Conservation (phyloP, 1,139 yeast species). For the Diutina pseudorugosa region DNA sequence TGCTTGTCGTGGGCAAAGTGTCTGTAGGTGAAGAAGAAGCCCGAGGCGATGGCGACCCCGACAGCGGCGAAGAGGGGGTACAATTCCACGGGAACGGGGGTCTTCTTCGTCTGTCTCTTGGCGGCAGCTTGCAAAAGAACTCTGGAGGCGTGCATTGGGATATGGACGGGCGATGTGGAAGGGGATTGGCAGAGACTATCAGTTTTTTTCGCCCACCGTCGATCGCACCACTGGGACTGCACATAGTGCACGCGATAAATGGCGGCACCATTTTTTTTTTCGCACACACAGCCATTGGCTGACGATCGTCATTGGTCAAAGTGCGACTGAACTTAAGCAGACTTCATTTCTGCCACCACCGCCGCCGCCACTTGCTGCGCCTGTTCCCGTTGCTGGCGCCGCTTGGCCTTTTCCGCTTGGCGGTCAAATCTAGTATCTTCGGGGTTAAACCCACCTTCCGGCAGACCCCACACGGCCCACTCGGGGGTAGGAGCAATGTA, state of each 20-base stretch:
- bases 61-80: constrained; percentile 55
- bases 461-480: constrained; percentile 87
- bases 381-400: constrained; percentile 28
- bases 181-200: neutral
- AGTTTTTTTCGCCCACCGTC: neutral
- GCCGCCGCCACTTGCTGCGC: neutral
- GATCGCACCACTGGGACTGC: neutral
- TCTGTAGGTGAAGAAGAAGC: constrained; percentile 58
- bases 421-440: constrained; percentile 60
- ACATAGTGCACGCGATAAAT: neutral
- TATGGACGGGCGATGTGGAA: constrained; percentile 11
- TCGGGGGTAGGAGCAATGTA: constrained; percentile 72
- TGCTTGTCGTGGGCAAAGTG: constrained; percentile 56
- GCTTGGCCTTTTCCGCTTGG: constrained; percentile 50
- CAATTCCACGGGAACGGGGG: constrained; percentile 56
- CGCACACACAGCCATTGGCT: neutral
- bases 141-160: constrained; percentile 52
- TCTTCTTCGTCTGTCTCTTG: constrained; percentile 18
- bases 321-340: neutral
- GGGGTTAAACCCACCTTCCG: constrained; percentile 83
- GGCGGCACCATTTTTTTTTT: too few relatives aligned
- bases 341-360: neutral
- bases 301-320: too few relatives aligned
- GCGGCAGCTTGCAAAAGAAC: constrained; percentile 40
- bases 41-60: constrained; percentile 58